phyloP scores from a whole-genome alignment of 2,329 filamentous ascomycete genomes.

The Ophiognomonia clavigignenti-juglandacearum region DNA sequence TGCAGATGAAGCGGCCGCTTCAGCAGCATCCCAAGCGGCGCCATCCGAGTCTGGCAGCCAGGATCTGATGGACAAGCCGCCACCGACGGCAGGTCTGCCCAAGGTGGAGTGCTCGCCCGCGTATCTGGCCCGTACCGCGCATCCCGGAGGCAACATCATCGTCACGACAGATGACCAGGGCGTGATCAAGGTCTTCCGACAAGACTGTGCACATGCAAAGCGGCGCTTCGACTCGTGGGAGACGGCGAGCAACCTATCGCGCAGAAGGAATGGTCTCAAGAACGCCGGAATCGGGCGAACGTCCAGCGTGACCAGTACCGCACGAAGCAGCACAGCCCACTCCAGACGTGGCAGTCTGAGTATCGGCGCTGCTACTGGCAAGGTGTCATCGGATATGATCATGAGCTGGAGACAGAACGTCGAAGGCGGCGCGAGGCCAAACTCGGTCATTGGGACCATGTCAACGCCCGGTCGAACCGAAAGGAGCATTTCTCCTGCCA shows the following conservation, averaged over 20 bases:
- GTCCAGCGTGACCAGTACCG: conserved; percentile 49
- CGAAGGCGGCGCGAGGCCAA: conserved; percentile 34
- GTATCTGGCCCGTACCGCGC: conserved; percentile 70
- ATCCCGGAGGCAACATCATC: conserved; percentile 82
- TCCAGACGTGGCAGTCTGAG: conserved; percentile 52
- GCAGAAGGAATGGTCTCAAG: conserved; percentile 51
- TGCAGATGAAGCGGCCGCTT: conserved; percentile 53
- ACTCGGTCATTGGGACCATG: conserved; percentile 26
- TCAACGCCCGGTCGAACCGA: conserved; percentile 41
- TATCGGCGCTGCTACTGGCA: conserved; percentile 25
- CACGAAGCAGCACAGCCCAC: conserved; percentile 32
- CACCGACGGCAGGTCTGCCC: conserved; percentile 19
- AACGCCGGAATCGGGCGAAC: conserved; percentile 55
- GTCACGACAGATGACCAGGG: conserved; percentile 86
- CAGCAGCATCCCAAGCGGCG: conserved; percentile 26
- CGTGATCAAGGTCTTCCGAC: conserved; percentile 88
- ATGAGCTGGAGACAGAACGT: conserved; percentile 78
- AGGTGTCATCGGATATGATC: conserved; percentile 64
- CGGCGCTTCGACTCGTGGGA: conserved; percentile 75
- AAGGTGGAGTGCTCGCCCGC: conserved; percentile 66
- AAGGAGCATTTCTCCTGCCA: conserved; percentile 52
- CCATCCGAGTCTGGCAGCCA: conserved; percentile 15
- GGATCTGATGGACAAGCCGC: conserved; percentile 9
- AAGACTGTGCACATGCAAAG: conserved; percentile 85
- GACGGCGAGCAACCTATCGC: conserved; percentile 69